Evolutionary conservation across 495 filamentous ascomycete genomes (phyloP).

Genomic region (Jackrogersella multiformis): DNA sequence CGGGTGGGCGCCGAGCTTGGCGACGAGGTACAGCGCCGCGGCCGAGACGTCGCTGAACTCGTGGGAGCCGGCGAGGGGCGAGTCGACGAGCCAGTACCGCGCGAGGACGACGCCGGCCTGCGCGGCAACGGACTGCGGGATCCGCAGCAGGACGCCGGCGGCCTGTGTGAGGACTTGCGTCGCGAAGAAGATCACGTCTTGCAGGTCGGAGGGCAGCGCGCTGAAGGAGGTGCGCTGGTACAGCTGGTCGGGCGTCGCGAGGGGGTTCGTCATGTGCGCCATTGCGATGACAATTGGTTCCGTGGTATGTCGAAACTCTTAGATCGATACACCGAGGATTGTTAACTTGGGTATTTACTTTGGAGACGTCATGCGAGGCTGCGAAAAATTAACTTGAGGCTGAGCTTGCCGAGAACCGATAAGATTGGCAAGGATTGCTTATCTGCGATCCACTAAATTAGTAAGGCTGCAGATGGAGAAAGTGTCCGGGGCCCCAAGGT

Average conservation of each 20-base stretch:
- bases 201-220: constrained; percentile 79
- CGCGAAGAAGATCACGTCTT: constrained; percentile 73
- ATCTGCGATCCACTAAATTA: constrained; percentile 18
- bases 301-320: no score
- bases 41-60: constrained; percentile 77
- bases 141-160: constrained; percentile 82
- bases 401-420: constrained; percentile 21
- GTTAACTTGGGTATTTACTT: not conserved
- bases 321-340: no score
- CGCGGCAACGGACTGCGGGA: constrained; percentile 89
- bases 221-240: constrained; percentile 60
- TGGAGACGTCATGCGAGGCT: constrained; percentile 33
- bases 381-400: constrained; percentile 37
- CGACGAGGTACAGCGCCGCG: constrained; percentile 79
- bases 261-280: constrained; percentile 77
- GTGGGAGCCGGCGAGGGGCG: constrained; percentile 51
- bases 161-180: constrained; percentile 83
- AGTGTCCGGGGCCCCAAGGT: constrained; percentile 18
- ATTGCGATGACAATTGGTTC: constrained; percentile 46
- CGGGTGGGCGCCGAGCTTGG: constrained; percentile 84
- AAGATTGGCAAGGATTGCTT: constrained; percentile 17
- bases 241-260: constrained; percentile 85
- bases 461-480: constrained; percentile 1
- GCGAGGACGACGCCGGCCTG: constrained; percentile 88
- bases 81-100: constrained; percentile 79